A percentile compares a stretch with the other conserved stretches of the same genome.
Evolutionary conservation across 768 basidiomycete genomes (phyloP).

Genomic region (Auricularia heimuer): DNA sequence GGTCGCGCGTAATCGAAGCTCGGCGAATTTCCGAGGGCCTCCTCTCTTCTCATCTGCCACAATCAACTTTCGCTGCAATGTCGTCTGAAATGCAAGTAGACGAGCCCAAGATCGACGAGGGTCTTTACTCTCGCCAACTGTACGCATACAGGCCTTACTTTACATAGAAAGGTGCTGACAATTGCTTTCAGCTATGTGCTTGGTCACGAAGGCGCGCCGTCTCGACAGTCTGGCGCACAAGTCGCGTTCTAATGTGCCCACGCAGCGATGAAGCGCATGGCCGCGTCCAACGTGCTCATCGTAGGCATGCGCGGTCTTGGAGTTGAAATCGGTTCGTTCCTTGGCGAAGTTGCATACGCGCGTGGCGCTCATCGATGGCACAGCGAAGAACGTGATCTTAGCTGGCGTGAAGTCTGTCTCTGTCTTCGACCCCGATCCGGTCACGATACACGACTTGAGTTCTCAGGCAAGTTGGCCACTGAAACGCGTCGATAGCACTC

Average conservation of each 20-base stretch:
- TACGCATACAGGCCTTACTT: constrained; percentile 30
- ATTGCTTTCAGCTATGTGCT: constrained; percentile 66
- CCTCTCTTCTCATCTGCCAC: not conserved
- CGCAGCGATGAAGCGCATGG: constrained; percentile 99
- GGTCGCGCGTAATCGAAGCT: not conserved
- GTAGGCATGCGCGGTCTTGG: constrained; percentile 89
- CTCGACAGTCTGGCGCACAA: not conserved
- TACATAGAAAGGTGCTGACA: no score
- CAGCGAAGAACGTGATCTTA: constrained; percentile 85
- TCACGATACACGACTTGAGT: constrained; percentile 81
- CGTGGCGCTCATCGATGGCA: constrained; percentile 3
- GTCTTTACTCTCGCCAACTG: constrained; percentile 89
- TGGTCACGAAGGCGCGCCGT: constrained; percentile 77
- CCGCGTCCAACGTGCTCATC: constrained; percentile 86
- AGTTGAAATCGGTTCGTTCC: constrained; percentile 76
- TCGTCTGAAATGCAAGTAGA: constrained; percentile 71
- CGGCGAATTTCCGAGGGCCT: not conserved
- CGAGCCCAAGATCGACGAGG: constrained; percentile 84
- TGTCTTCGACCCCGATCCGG: constrained; percentile 85
- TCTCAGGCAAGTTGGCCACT: constrained; percentile 57
- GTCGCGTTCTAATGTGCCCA: constrained; percentile 12
- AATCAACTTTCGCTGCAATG: not conserved
- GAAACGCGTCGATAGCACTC: not conserved
- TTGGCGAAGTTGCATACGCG: constrained; percentile 5
- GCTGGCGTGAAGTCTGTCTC: constrained; percentile 98